Base-by-base conservation (phyloP, 1,284 basidiomycete genomes). In the Leccinum pseudoinsigne region DNA sequence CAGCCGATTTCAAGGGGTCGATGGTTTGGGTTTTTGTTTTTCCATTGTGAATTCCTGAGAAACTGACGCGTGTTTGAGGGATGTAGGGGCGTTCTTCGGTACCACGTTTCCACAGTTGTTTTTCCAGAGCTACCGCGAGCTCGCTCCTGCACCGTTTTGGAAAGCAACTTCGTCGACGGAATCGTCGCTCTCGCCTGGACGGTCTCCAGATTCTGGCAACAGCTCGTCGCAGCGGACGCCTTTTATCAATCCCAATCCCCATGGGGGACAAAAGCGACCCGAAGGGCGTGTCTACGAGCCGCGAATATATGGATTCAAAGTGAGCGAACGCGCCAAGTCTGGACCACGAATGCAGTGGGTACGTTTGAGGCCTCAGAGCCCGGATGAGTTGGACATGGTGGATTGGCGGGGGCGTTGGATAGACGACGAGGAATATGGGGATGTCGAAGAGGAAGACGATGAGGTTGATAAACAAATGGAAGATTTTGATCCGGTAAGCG, bases 331-430 rank as follows among this genome's bases (percentile, higher is more conserved):
- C 58, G 90, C 91, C 10, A 92, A 95, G 76, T 92, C 87, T 69
- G 97, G 97, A 2, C 97, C 97, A 12, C 83, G 97, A 64, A 98
- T 99, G 97, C 89, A 91, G 69, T 99, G 97, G 97, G 79, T 98
- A 78, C 83, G 96, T 55, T 77, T 94, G 74, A 81, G 96, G 63
- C 96, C 96, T 16, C 88, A 91, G 71, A 86, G 81, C 59, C 82
- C 89, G 11, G 85, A 88, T 63, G 93, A 97, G 72, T 78, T 98
- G 68, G 92, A 97, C 68, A 79, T 84, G 69, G 93, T 96, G 21
- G 95, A 97, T 77, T 92, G 87, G 86, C 83, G 89, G 66, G 94
- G 94, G 10, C 80, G 90, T 60, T 96, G 93, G 92, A 87, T 93
- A 68, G 87, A 90, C 58, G 90, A 89, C 59, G 87, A 90, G 62